Conservation (phyloP, 371 early-diverging fungal species). For the Phascolomyces articulosus region DNA sequence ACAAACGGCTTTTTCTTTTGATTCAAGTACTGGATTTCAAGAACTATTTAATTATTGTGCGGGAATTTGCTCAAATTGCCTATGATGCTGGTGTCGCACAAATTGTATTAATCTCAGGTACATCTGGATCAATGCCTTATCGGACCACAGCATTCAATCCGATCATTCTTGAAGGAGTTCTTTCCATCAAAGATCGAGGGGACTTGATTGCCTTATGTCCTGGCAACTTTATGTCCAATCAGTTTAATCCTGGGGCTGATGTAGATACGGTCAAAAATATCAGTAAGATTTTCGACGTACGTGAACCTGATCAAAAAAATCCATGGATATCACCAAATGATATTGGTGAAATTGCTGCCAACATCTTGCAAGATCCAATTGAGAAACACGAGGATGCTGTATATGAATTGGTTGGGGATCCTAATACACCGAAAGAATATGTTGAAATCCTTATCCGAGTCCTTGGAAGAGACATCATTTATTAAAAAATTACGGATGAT, state of each 20-base stretch:
- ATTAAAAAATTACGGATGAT: not conserved
- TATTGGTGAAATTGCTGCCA: constrained; percentile 19
- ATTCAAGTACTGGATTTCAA: constrained; percentile 2
- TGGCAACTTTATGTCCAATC: constrained; percentile 19
- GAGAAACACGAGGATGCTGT: constrained; percentile 21
- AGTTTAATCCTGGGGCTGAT: not conserved
- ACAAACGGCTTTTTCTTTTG: constrained; percentile 32
- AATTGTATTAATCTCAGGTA: constrained; percentile 31
- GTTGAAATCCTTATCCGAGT: constrained; percentile 11
- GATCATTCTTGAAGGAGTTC: constrained; percentile 25
- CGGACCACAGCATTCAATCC: constrained; percentile 20
- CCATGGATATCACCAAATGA: constrained; percentile 22
- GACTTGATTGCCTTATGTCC: constrained; percentile 17
- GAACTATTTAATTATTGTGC: not conserved
- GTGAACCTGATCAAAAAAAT: constrained; percentile 3
- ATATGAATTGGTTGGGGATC: constrained; percentile 18
- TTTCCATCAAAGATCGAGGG: constrained; percentile 18
- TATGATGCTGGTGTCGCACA: constrained; percentile 39
- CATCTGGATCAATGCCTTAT: constrained; percentile 23
- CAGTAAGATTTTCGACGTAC: not conserved
- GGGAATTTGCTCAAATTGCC: constrained; percentile 17
- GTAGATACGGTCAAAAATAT: not conserved
- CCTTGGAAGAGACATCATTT: constrained; percentile 15
- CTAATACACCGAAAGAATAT: constrained; percentile 12
- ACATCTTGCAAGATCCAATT: constrained; percentile 14